Conservation (phyloP, 805 yeast genomes). For the Pichia nanzhaoensis region DNA sequence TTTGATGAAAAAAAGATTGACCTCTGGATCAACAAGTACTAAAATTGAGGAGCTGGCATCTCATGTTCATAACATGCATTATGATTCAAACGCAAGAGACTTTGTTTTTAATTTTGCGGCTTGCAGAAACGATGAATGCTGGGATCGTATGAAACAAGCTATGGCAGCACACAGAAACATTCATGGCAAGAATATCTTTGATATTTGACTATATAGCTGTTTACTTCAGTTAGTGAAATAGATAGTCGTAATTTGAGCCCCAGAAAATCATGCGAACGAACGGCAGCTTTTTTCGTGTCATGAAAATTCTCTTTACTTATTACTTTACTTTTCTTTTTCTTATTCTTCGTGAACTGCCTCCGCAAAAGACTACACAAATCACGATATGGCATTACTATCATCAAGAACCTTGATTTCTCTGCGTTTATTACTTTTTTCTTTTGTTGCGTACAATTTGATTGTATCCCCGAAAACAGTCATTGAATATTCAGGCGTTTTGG, state of each 20-base stretch:
- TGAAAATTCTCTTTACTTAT: too few relatives aligned
- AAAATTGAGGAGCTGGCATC: background rate
- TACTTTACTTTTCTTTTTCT: too few relatives aligned
- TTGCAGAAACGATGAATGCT: background rate
- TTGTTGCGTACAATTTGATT: constrained; percentile 21
- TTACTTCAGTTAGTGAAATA: background rate
- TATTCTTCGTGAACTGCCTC: too few relatives aligned
- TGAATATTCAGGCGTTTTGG: constrained; percentile 26
- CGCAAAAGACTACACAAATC: background rate
- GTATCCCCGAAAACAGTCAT: constrained; percentile 22
- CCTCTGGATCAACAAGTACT: background rate
- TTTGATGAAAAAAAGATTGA: background rate
- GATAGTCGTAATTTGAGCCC: too few relatives aligned
- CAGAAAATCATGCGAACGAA: too few relatives aligned
- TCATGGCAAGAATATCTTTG: constrained; percentile 1
- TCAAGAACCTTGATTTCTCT: constrained; percentile 20
- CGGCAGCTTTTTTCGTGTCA: background rate
- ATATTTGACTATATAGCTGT: background rate
- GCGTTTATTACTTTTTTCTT: constrained; percentile 18
- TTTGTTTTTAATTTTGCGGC: constrained; percentile 3
- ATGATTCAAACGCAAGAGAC: background rate
- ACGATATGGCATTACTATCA: constrained; percentile 26
- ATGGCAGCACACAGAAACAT: background rate
- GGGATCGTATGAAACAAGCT: background rate
- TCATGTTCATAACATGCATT: background rate